Evolutionary conservation across 768 basidiomycete genomes (phyloP).

Genomic region (Psilocybe tampanensis): DNA sequence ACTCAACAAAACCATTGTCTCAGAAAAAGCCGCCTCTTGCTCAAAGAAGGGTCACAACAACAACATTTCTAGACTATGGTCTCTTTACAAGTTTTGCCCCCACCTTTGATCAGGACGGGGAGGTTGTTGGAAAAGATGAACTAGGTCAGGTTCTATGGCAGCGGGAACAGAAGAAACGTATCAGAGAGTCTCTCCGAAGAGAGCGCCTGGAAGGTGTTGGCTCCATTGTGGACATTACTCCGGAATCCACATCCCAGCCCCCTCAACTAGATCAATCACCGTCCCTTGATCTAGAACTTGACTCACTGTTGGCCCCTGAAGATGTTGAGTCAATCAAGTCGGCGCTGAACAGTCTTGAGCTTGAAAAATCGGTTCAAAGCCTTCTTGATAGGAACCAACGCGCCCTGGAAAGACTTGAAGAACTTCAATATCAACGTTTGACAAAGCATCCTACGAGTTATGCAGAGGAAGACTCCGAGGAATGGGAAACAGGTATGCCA

Average conservation of each 20-base stretch:
- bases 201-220: conserved; percentile 29
- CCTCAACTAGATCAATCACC: conserved; percentile 17
- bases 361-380: conserved; percentile 72
- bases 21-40: conserved; percentile 45
- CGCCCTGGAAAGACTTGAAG: conserved; percentile 65
- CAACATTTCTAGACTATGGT: conserved; percentile 80
- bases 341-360: conserved; percentile 58
- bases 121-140: conserved; percentile 62
- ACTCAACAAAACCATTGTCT: conserved; percentile 44
- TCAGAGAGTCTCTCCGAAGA: conserved; percentile 26
- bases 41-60: conserved; percentile 60
- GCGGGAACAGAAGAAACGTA: conserved; percentile 45
- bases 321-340: conserved; percentile 60
- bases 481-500: conserved; percentile 78
- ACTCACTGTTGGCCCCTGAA: conserved; percentile 57
- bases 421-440: conserved; percentile 63
- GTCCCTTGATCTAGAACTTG: conserved; percentile 45
- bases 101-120: conserved; percentile 75
- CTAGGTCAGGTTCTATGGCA: conserved; percentile 63
- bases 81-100: conserved; percentile 77
- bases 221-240: conserved; percentile 27
- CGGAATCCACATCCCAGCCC: conserved; percentile 17
- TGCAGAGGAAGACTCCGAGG: conserved; percentile 72
- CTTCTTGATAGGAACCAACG: conserved; percentile 65
- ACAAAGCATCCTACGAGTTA: conserved; percentile 43